Evolutionary conservation across 306 rosid species (phyloP), one percentile per base, ranked within the genome.

Genomic region (Inga oerstediana): DNA sequence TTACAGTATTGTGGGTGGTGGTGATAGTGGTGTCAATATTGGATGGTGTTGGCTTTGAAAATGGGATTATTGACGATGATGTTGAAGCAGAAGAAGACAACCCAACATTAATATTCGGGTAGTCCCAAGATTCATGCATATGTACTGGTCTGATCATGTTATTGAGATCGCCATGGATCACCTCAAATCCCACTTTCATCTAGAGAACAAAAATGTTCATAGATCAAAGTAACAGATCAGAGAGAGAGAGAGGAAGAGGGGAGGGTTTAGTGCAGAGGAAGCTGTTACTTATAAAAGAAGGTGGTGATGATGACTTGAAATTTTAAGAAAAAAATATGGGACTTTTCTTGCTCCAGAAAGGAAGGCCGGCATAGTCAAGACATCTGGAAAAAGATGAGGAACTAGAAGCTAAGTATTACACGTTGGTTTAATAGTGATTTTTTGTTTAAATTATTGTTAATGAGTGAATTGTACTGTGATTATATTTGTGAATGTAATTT

Each of bases 281-380:
- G 61, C 45, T 62, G 82, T 51, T 77, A 67, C 69, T 82, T 59
- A 22, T 90, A 90, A 86, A 88, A 89, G 91, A 87, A 39, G 70
- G 81, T 83, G 7, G 5, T 1, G 14, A 72, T 52, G 54, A 71
- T 64, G 85, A 64, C 69, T 7, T 39, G 39, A 76, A 52, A 52
- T 52, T 13, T 48, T 4, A 14, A 52, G 5, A 59, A 22, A 85
- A 86, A 80, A 62, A 81, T 78, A 8, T 59, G 15, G 45, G 22
- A 61, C 13, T 11, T 74, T 87, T 82, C 71, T 16, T 64, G 77
- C 76, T 82, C 80, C 43, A 39, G 8, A 79, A 70, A 73, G 84
- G 70, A 86, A 83, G 91, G 97, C 98, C 98, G 95, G 98, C 97
- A 91, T 86, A 86, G 77, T 80, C 46, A 84, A 88, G 89, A 70